phyloP scores from a whole-genome alignment of 2,329 filamentous ascomycete genomes.

The Neofusicoccum cordaticola region DNA sequence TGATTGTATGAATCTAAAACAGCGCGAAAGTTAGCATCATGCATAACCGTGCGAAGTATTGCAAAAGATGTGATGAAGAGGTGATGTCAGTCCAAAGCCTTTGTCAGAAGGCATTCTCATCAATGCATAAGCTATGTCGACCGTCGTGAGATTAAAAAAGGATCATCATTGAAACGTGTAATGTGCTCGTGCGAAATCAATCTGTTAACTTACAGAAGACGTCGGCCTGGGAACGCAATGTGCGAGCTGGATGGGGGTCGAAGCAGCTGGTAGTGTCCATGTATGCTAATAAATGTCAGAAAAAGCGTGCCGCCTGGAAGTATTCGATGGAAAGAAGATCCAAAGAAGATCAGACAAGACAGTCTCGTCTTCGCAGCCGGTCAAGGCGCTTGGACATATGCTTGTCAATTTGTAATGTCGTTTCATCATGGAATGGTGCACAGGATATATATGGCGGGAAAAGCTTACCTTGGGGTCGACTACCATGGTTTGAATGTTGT shows the following conservation, averaged over 20 bases:
- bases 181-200: not conserved
- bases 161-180: conserved; percentile 61
- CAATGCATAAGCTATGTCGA: conserved; percentile 78
- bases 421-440: conserved; percentile 66
- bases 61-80: not conserved
- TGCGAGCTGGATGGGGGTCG: not conserved
- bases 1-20: not conserved
- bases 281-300: conserved; percentile 17
- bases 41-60: not conserved
- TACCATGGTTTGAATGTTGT: not conserved
- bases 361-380: conserved; percentile 45
- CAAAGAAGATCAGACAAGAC: conserved; percentile 33
- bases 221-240: not conserved
- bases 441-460: too few species aligned
- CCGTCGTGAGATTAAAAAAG: conserved; percentile 71
- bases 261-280: not conserved
- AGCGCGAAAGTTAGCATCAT: not conserved
- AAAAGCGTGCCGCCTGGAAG: not conserved
- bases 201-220: not conserved
- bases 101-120: conserved; percentile 77
- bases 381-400: conserved; percentile 84
- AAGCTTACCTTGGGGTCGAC: not conserved
- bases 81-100: conserved; percentile 42
- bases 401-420: conserved; percentile 81
- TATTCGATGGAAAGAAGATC: not conserved